Base-by-base conservation (phyloP, 2,329 filamentous ascomycete species). In the Fusarium secorum region DNA sequence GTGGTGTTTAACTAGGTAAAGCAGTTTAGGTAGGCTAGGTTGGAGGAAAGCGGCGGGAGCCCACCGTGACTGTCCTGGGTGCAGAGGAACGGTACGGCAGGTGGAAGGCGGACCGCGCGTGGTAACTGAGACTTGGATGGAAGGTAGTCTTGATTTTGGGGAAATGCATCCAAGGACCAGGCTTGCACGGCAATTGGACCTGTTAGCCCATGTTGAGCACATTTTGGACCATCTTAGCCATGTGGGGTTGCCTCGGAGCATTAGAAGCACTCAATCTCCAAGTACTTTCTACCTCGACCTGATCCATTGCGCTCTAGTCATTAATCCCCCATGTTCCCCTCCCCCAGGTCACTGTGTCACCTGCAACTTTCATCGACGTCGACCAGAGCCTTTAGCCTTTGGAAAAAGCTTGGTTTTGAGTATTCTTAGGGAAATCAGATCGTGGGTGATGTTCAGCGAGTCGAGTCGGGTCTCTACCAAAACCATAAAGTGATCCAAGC, bases 311-410 rank as follows among this genome's bases (percentile, higher is more conserved):
- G 45, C 49, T 68, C 56, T 63, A 57, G 52, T 61, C 52, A 51
- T 57, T 41, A 41, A 33, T 28, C 70, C 60, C 60, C 60, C 60
- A 64, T 68, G 52, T 58, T 71, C 57, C 64, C 72, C 72, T 60
- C 69, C 59, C 61, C 55, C 68, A 41, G 57, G 67, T 66, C 52
- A 56, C 55, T 32, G 36, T 65, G 73, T 75, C 73, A 75, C 73
- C 73, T 75, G 73, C 73, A 72, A 66, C 73, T 66, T 51, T 68
- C 60, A 66, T 66, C 68, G 69, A 71, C 69, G 69, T 71, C 69
- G 69, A 72, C 68, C 69, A 71, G 54, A 71, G 53, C 46, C 30
- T 60, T 57, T 57, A 53, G 58, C 58, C 26, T 64, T 63, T 55
- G 15, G 15, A 24, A 26, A 48, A 68, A 36, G 48, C 64, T 65